phyloP scores from a whole-genome alignment of 345 rosid genomes.

The Salix arbutifolia region DNA sequence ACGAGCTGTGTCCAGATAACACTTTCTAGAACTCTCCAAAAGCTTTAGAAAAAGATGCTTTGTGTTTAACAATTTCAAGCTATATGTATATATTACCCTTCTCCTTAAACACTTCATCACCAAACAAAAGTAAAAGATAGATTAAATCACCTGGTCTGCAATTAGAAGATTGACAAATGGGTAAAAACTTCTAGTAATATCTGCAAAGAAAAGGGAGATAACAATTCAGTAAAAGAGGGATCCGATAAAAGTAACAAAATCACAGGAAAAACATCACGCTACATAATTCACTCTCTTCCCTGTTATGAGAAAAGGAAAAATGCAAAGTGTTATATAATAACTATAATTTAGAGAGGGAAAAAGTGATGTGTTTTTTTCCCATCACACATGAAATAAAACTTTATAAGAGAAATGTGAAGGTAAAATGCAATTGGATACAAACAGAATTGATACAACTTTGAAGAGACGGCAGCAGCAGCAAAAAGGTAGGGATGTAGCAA shows the following conservation, averaged over 20 bases:
- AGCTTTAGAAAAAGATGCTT: constrained; percentile 21
- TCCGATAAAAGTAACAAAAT: constrained; percentile 30
- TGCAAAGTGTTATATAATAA: not conserved
- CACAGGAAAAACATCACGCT: constrained; percentile 53
- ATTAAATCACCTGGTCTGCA: constrained; percentile 32
- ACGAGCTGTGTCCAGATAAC: constrained; percentile 52
- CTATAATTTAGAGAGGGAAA: not conserved
- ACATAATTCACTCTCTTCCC: constrained; percentile 20
- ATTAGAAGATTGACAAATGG: constrained; percentile 31
- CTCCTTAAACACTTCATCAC: not conserved
- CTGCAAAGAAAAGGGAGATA: constrained; percentile 28
- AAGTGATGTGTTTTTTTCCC: constrained; percentile 3
- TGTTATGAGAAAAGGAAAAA: constrained; percentile 16
- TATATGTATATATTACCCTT: not conserved
- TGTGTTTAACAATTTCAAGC: constrained; percentile 21
- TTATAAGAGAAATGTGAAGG: constrained; percentile 27
- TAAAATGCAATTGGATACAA: constrained; percentile 14
- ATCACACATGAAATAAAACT: constrained; percentile 11
- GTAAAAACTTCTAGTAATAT: constrained; percentile 29
- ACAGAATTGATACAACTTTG: constrained; percentile 12
- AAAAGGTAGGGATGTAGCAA: not conserved
- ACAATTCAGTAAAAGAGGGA: not conserved
- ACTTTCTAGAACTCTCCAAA: constrained; percentile 42
- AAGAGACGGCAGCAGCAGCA: constrained; percentile 11
- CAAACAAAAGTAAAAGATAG: constrained; percentile 19